phyloP scores from a whole-genome alignment of 108 stramenopile species.

The Cyclotella sp. region DNA sequence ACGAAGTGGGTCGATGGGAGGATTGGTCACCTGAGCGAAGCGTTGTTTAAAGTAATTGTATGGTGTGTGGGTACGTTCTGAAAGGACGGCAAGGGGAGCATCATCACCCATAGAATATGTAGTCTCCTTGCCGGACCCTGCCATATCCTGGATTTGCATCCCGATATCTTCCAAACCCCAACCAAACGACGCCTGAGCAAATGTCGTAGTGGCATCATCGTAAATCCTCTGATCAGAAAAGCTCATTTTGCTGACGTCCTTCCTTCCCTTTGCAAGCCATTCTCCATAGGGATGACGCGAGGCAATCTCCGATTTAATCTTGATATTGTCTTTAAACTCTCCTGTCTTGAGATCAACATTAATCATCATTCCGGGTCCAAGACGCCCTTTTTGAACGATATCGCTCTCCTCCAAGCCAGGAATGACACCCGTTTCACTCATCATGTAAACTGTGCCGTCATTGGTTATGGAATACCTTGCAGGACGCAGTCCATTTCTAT shows the following conservation, averaged over 20 bases:
- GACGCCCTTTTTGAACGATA: constrained; percentile 93
- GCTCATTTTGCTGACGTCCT: constrained; percentile 66
- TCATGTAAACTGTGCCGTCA: constrained; percentile 94
- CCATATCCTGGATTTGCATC: constrained; percentile 97
- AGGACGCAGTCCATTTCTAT: constrained; percentile 94
- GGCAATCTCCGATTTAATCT: constrained; percentile 94
- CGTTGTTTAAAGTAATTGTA: constrained; percentile 99
- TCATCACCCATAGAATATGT: constrained; percentile 99
- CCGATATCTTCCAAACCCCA: constrained; percentile 96
- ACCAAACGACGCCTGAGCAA: constrained; percentile 89
- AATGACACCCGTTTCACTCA: constrained; percentile 97
- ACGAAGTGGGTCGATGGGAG: constrained; percentile 97
- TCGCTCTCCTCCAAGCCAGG: constrained; percentile 78
- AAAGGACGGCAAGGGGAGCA: constrained; percentile 93
- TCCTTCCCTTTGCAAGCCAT: constrained; percentile 80
- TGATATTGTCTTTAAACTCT: constrained; percentile 93
- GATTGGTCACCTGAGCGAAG: constrained; percentile 97
- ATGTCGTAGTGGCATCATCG: constrained; percentile 84
- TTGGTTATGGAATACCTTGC: constrained; percentile 92
- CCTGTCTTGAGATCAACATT: constrained; percentile 91
- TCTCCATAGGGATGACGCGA: constrained; percentile 90
- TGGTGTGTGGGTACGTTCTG: constrained; percentile 85
- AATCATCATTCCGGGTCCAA: constrained; percentile 98
- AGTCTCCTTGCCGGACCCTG: constrained; percentile 93
- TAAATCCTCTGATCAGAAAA: constrained; percentile 65